These are phyloP conservation scores for Cyathus striatus DNA, from an alignment of 768 basidiomycete species.

Conservation along the genomic window DNA sequence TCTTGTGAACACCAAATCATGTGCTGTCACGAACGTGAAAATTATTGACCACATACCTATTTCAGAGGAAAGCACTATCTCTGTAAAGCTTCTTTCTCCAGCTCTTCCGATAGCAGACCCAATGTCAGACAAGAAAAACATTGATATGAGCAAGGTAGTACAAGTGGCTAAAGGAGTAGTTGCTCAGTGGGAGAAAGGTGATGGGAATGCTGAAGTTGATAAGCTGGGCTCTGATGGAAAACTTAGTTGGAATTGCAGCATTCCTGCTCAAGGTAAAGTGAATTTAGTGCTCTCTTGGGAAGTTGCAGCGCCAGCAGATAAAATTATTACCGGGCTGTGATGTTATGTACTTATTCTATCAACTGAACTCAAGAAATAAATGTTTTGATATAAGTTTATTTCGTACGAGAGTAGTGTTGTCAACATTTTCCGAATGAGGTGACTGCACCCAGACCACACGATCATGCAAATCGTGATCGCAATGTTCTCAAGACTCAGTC, in stretches of 20 bases:
- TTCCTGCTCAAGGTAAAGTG: conserved; percentile 20
- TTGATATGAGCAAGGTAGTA: not conserved
- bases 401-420: too few relatives aligned
- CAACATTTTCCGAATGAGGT: too few relatives aligned
- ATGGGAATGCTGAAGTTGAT: conserved; percentile 21
- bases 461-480: too few relatives aligned
- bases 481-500: too few relatives aligned
- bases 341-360: too few relatives aligned
- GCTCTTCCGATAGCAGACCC: conserved; percentile 15
- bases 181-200: conserved; percentile 34
- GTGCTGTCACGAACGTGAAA: conserved; percentile 24
- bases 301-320: too few relatives aligned
- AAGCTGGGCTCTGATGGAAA: conserved; percentile 16
- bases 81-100: conserved; percentile 34
- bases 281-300: conserved; percentile 9
- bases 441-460: too few relatives aligned
- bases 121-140: too few relatives aligned
- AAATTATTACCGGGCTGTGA: too few relatives aligned
- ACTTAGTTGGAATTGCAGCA: conserved; percentile 15
- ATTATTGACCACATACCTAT: conserved; percentile 35
- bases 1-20: conserved; percentile 33
- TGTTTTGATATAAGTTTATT: too few relatives aligned
- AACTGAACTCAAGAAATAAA: too few relatives aligned
- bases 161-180: conserved; percentile 16
- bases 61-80: conserved; percentile 30